Evolutionary conservation across 2,329 filamentous ascomycete genomes (phyloP).

Genomic region (Talaromyces funiculosus): DNA sequence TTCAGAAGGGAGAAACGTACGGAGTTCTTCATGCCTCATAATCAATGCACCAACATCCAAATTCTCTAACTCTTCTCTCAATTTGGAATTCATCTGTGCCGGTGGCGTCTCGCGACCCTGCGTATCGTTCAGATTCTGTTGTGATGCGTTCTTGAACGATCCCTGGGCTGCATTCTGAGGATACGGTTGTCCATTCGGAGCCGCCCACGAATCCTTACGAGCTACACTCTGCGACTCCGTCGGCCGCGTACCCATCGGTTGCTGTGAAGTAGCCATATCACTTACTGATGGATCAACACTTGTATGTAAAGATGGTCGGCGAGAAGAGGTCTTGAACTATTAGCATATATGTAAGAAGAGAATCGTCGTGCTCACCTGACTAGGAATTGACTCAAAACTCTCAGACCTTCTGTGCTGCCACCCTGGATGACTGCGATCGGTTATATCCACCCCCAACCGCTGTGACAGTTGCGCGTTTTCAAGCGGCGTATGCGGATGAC

Average conservation of each 20-base stretch:
- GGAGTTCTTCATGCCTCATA: conserved; percentile 42
- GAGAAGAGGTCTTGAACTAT: conserved; percentile 4
- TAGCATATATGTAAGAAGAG: neutral
- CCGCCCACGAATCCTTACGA: conserved; percentile 10
- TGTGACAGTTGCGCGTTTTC: conserved; percentile 19
- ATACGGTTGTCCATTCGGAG: conserved; percentile 5
- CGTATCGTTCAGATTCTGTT: conserved; percentile 31
- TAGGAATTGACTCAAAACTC: conserved; percentile 18
- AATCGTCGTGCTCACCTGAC: conserved; percentile 15
- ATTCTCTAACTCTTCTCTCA: conserved; percentile 35
- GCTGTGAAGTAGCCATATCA: conserved; percentile 7
- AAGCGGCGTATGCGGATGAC: conserved; percentile 8
- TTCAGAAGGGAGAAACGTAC: conserved; percentile 25
- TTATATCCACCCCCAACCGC: conserved; percentile 11
- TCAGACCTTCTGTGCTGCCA: conserved; percentile 19
- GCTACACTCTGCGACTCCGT: neutral
- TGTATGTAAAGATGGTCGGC: conserved; percentile 9
- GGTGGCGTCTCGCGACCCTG: conserved; percentile 45
- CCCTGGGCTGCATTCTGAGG: conserved; percentile 18
- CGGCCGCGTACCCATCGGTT: neutral
- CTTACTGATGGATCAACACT: neutral
- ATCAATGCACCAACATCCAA: conserved; percentile 43
- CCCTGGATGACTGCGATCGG: conserved; percentile 16
- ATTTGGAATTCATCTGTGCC: conserved; percentile 23
- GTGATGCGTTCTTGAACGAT: conserved; percentile 25